A percentile compares a stretch with the other conserved stretches of the same genome.
These are phyloP conservation scores for Hordeum pubiflorum DNA, from an alignment of 202 grass and related monocot genomes.

Conservation along the genomic window DNA sequence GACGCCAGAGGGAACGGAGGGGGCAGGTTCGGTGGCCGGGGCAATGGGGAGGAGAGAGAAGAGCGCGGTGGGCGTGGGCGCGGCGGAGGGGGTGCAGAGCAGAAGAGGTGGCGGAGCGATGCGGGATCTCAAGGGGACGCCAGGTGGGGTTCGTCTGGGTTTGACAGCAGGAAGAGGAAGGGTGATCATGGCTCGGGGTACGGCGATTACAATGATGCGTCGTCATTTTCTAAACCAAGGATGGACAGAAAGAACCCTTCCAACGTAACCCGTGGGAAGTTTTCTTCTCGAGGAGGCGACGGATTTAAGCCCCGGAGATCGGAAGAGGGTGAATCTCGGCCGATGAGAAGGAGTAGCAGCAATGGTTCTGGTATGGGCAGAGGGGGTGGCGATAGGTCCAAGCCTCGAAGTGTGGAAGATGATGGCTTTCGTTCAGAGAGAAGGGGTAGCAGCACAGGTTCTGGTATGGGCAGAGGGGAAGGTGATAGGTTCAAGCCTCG, in stretches of 20 bases:
- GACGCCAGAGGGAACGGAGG: conserved; percentile 23
- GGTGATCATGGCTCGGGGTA: conserved; percentile 4
- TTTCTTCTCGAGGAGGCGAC: conserved; percentile 24
- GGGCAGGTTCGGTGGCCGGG: neutral
- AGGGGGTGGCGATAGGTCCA: neutral
- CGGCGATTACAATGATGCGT: neutral
- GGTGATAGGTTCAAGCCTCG: neutral
- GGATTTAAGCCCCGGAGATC: conserved; percentile 18
- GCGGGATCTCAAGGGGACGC: neutral
- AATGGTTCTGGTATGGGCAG: conserved; percentile 1
- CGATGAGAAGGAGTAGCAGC: conserved; percentile 4
- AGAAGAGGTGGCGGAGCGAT: conserved; percentile 3
- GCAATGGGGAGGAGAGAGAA: conserved; percentile 16
- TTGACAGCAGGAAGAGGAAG: conserved; percentile 32
- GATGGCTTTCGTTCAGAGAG: conserved; percentile 5
- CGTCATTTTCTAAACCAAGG: conserved; percentile 14
- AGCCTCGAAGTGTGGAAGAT: neutral
- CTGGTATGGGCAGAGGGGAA: conserved; percentile 5
- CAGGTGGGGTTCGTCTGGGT: neutral
- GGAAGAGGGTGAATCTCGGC: neutral
- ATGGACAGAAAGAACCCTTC: conserved; percentile 22
- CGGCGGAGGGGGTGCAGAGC: neutral
- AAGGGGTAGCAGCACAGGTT: conserved; percentile 12
- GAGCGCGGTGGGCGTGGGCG: neutral
- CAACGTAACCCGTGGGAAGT: neutral